Conservation (phyloP, 306 rosid species). For the Vicia faba region DNA sequence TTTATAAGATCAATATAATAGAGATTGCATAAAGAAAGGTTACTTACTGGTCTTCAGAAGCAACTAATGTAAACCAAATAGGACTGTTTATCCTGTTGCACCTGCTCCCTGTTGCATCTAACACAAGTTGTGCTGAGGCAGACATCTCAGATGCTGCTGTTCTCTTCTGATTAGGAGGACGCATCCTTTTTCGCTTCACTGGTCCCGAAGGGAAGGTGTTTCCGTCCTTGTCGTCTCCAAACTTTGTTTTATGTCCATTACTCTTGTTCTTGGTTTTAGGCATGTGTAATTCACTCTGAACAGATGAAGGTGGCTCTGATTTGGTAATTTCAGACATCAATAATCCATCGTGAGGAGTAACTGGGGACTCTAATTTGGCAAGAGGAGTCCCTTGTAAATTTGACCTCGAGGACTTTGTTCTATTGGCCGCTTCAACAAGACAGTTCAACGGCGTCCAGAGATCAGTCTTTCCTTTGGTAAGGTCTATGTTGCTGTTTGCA, state of each 20-base stretch:
- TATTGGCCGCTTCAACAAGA: constrained; percentile 95
- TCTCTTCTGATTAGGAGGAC: constrained; percentile 63
- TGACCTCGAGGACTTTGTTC: constrained; percentile 84
- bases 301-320: constrained; percentile 48
- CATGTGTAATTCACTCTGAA: constrained; percentile 43
- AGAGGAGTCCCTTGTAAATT: constrained; percentile 55
- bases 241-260: constrained; percentile 54
- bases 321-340: constrained; percentile 52
- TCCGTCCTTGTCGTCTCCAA: constrained; percentile 60
- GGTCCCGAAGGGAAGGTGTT: constrained; percentile 54
- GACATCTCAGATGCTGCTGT: constrained; percentile 55
- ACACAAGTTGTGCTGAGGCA: constrained; percentile 59
- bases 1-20: background rate
- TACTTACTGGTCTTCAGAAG: constrained; percentile 85
- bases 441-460: constrained; percentile 98
- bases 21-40: constrained; percentile 17
- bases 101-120: constrained; percentile 59
- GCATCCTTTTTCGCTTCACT: constrained; percentile 63
- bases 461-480: constrained; percentile 79
- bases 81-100: constrained; percentile 58
- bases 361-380: constrained; percentile 59
- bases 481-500: constrained; percentile 46
- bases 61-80: constrained; percentile 94
- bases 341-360: constrained; percentile 49
- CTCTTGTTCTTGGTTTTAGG: constrained; percentile 70